These are phyloP conservation scores for Fusarium pilosicola DNA, from an alignment of 2,329 filamentous ascomycete species.

Conservation along the genomic window DNA sequence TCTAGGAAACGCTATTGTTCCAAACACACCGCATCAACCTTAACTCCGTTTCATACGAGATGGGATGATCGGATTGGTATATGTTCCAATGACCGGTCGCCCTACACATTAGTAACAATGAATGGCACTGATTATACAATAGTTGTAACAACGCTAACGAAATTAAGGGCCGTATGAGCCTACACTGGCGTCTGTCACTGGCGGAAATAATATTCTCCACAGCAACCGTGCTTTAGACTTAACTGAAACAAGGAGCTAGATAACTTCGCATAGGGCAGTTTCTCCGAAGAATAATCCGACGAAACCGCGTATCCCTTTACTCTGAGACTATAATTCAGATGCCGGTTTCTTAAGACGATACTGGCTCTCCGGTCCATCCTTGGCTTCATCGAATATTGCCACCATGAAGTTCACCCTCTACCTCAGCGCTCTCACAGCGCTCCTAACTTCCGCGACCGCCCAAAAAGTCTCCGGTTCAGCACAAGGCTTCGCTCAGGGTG, in stretches of 20 bases:
- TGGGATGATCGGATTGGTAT: not conserved
- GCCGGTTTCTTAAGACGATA: too few species aligned
- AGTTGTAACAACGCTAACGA: not conserved
- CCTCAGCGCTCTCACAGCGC: not conserved
- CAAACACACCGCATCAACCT: rapidly evolving
- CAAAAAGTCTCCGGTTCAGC: conserved; percentile 17
- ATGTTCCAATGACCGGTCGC: not conserved
- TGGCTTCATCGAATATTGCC: not conserved
- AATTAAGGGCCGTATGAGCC: not conserved
- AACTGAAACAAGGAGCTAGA: not conserved
- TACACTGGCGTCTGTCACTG: not conserved
- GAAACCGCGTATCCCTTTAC: not conserved
- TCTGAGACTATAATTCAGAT: not conserved
- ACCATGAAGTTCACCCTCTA: not conserved
- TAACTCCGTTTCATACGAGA: rapidly evolving
- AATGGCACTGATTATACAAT: not conserved
- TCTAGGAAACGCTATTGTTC: not conserved
- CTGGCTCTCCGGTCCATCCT: rapidly evolving
- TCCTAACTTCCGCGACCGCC: not conserved
- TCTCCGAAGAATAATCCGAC: not conserved
- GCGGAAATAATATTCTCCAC: not conserved
- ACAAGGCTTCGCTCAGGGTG: conserved; percentile 24
- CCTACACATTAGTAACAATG: rapidly evolving
- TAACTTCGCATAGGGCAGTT: not conserved
- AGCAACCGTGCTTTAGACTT: not conserved